These are phyloP conservation scores for Populus trichocarpa DNA, from an alignment of 441 rosid species.

Conservation along the genomic window DNA sequence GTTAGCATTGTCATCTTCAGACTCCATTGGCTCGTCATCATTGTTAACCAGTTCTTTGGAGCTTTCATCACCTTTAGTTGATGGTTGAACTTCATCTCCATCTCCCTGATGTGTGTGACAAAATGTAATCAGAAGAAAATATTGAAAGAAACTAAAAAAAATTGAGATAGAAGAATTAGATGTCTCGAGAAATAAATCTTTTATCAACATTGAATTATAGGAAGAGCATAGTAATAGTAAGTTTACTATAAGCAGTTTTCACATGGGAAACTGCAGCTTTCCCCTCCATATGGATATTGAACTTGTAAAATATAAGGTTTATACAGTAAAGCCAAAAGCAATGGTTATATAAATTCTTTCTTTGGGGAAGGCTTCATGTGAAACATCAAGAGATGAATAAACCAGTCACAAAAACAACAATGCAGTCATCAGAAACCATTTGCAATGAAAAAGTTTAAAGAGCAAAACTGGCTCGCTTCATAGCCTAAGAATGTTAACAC, in stretches of 20 bases:
- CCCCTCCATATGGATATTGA: not conserved
- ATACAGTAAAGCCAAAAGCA: not conserved
- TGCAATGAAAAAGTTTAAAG: not conserved
- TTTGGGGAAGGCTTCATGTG: not conserved
- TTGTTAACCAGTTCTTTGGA: conserved; percentile 20
- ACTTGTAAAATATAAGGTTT: not conserved
- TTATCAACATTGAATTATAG: not conserved
- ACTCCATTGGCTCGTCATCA: conserved; percentile 52
- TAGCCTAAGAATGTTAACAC: not conserved
- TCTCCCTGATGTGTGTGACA: conserved; percentile 34
- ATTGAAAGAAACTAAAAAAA: not conserved
- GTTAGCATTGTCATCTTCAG: conserved; percentile 34
- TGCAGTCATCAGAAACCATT: not conserved
- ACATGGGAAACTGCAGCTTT: not conserved
- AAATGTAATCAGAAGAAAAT: not conserved
- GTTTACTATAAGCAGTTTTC: not conserved
- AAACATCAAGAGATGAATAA: not conserved
- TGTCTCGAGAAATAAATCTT: not conserved
- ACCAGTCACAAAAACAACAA: not conserved
- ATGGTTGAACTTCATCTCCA: conserved; percentile 20
- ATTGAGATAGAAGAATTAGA: not conserved
- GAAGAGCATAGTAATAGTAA: not conserved
- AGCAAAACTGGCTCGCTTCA: not conserved
- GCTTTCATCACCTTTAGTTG: conserved; percentile 23
- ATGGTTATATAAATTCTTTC: not conserved